Evolutionary conservation across 306 rosid genomes (phyloP).

Genomic region (Urtica urens): DNA sequence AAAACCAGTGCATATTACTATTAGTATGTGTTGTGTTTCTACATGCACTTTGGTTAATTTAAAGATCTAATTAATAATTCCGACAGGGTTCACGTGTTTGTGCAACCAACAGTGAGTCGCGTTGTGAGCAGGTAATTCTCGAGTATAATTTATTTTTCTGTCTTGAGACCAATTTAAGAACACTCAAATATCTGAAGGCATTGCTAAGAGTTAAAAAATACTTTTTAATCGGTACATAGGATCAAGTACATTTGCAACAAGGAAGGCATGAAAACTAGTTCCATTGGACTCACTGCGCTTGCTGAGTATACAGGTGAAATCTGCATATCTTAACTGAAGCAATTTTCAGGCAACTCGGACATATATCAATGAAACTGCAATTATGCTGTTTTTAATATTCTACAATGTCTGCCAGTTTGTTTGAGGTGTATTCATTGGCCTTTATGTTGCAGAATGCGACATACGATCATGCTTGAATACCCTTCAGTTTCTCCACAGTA

Average conservation of each 20-base stretch:
- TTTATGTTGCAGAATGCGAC: conserved; percentile 63
- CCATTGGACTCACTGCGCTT: conserved; percentile 70
- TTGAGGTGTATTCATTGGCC: conserved; percentile 12
- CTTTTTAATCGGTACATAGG: conserved; percentile 26
- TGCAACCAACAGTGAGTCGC: conserved; percentile 81
- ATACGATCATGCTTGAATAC: conserved; percentile 97
- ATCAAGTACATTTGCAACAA: conserved; percentile 80
- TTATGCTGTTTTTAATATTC: neutral
- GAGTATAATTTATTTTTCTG: conserved; percentile 1
- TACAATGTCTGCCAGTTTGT: conserved; percentile 1
- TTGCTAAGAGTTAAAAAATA: conserved; percentile 3
- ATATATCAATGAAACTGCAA: neutral
- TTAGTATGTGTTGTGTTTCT: conserved; percentile 8
- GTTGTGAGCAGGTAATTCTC: conserved; percentile 58
- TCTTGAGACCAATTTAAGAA: too few species aligned
- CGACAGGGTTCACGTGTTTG: conserved; percentile 84
- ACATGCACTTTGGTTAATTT: conserved; percentile 2
- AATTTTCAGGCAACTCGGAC: neutral
- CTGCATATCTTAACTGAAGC: conserved; percentile 7
- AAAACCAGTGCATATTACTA: too few species aligned
- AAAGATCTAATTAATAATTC: conserved; percentile 13
- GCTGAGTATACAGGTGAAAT: conserved; percentile 72
- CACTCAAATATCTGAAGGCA: too few species aligned
- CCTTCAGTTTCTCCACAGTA: conserved; percentile 81
- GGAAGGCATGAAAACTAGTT: conserved; percentile 73